Evolutionary conservation across 2,329 filamentous ascomycete species (phyloP), one percentile per base, ranked within the genome.

Genomic region (Aspergillus novofumigatus): DNA sequence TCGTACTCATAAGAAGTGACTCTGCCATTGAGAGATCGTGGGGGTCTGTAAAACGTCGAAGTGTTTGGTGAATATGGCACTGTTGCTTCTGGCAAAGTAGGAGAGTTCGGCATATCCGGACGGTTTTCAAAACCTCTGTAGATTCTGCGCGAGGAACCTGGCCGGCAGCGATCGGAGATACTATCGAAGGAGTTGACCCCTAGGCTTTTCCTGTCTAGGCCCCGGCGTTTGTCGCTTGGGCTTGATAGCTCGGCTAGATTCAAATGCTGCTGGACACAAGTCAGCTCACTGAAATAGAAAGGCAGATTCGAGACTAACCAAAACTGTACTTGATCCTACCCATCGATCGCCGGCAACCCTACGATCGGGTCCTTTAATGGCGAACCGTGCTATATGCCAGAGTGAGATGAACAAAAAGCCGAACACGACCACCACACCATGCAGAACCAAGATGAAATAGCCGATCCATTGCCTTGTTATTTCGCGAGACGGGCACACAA

Each of bases 391-490:
- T 14, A 55, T 25, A 4, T 55, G 10, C 53, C 53, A 55, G 1
- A 51, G 26, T 1, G 53, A 47, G 14, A 55, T 41, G 9, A 51
- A 17, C 6, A 51, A 20, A 9, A 47, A 54, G 4, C 32, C 47
- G n/a, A 57, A 52, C 14, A 57, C 38, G 17, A 57, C 28, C 4
- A 45, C 42, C 6, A 28, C 47, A 26, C 51, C 41, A 45, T 57
- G 55, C 7, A 57, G 52, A 26, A 52, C 53, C 8, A 57, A 17
- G 2, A 54, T 57, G 9, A 54, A 51, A 29, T 54, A 57, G 7
- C 55, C 55, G 1, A 57, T 42, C 55, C 55, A 57, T 51, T 57
- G 55, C 3, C 48, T 42, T 1, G 26, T 21, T 6, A 6, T 6
- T 25, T 57, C 55, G 25, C 28, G 38, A 17, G 21, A 55, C 23